phyloP scores from a whole-genome alignment of 176 grass and related monocot genomes.

The Musa troglodytarum region DNA sequence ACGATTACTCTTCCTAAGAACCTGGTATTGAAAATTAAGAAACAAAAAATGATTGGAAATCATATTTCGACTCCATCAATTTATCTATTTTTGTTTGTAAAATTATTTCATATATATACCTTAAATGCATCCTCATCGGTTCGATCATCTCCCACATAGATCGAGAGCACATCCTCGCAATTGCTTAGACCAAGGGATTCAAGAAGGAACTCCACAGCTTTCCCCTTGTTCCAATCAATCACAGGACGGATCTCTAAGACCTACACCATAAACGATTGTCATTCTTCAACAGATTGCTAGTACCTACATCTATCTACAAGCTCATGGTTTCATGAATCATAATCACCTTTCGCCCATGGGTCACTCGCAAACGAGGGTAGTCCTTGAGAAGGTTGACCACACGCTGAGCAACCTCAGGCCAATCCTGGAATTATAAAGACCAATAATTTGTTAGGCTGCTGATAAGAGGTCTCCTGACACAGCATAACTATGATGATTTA shows the following conservation, averaged over 20 bases:
- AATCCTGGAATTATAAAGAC: conserved; percentile 38
- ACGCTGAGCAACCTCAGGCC: conserved; percentile 41
- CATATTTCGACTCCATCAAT: background rate
- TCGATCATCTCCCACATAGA: conserved; percentile 93
- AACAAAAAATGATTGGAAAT: background rate
- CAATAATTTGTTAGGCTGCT: conserved; percentile 1
- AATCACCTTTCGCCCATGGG: conserved; percentile 80
- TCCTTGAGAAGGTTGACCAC: conserved; percentile 44
- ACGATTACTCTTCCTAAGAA: conserved; percentile 45
- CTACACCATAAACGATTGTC: conserved; percentile 12
- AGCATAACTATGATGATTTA: background rate
- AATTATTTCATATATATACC: conserved; percentile 26
- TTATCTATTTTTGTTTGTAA: too few species aligned
- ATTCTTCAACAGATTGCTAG: background rate
- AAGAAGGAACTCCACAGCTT: conserved; percentile 84
- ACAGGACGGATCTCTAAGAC: conserved; percentile 96
- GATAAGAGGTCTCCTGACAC: background rate
- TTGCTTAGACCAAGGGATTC: conserved; percentile 52
- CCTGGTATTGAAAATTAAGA: conserved; percentile 15
- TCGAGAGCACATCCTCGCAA: conserved; percentile 48
- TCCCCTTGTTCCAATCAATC: conserved; percentile 96
- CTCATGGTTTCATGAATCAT: background rate
- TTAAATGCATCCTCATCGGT: conserved; percentile 96
- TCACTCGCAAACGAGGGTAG: conserved; percentile 62
- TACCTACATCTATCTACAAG: too few species aligned